A percentile compares a stretch with the other conserved stretches of the same genome.
Conservation (phyloP, 1,284 basidiomycete genomes). For the Papiliotrema laurentii region DNA sequence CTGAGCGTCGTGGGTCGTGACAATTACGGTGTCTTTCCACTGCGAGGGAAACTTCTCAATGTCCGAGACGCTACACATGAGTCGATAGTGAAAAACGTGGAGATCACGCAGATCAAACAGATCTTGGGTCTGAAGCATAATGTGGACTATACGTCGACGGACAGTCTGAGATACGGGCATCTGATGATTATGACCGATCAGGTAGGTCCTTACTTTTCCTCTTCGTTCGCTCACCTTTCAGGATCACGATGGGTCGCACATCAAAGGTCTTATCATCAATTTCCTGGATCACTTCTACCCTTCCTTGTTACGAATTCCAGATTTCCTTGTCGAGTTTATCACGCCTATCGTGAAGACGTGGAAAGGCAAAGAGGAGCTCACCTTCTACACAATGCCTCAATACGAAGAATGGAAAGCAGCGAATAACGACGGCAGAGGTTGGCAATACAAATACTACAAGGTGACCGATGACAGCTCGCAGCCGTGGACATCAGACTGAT, state of each 20-base stretch:
- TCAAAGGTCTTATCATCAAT: constrained; percentile 98
- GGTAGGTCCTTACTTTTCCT: constrained; percentile 50
- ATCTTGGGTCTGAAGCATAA: constrained; percentile 95
- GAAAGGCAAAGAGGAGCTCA: constrained; percentile 73
- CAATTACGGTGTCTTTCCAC: constrained; percentile 94
- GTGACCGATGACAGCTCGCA: constrained; percentile 47
- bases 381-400: constrained; percentile 98
- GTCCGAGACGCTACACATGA: constrained; percentile 96
- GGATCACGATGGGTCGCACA: constrained; percentile 99
- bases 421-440: constrained; percentile 74
- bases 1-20: constrained; percentile 93
- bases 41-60: constrained; percentile 95
- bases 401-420: constrained; percentile 88
- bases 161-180: constrained; percentile 83
- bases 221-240: constrained; percentile 43
- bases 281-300: constrained; percentile 97
- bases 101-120: constrained; percentile 96
- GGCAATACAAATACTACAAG: constrained; percentile 97
- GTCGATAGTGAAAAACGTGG: constrained; percentile 96
- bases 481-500: not conserved
- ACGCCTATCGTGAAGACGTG: constrained; percentile 93
- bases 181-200: constrained; percentile 99
- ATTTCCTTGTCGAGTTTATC: constrained; percentile 96
- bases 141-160: constrained; percentile 72
- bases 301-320: constrained; percentile 82